phyloP scores from a whole-genome alignment of 1,284 basidiomycete species.

The Malassezia cuniculi region DNA sequence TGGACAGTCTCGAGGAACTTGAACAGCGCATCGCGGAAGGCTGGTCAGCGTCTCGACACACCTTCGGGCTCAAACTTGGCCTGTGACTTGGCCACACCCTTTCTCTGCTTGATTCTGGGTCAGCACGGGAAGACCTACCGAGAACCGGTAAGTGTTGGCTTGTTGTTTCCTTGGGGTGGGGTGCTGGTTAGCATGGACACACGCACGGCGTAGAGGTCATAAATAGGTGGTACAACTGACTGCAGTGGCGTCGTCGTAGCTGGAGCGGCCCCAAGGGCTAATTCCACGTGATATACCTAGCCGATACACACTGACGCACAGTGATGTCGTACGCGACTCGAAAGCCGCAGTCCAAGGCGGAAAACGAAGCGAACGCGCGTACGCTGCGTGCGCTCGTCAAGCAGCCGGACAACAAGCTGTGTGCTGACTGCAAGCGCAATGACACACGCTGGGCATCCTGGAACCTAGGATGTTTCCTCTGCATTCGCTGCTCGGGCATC shows the following conservation, averaged over 20 bases:
- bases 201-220: conserved; percentile 20
- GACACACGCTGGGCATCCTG: conserved; percentile 97
- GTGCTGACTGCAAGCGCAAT: conserved; percentile 47
- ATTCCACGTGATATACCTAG: background rate
- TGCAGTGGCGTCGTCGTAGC: too few relatives aligned
- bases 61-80: conserved; percentile 51
- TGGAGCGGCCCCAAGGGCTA: too few relatives aligned
- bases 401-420: conserved; percentile 78
- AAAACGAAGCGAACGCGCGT: conserved; percentile 40
- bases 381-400: conserved; percentile 35
- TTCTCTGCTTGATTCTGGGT: conserved; percentile 15
- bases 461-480: conserved; percentile 87
- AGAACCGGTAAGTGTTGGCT: conserved; percentile 48
- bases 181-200: conserved; percentile 5
- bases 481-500: conserved; percentile 95
- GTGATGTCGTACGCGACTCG: conserved; percentile 29
- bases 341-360: conserved; percentile 34
- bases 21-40: conserved; percentile 86
- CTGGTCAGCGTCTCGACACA: conserved; percentile 47
- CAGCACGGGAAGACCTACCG: conserved; percentile 16
- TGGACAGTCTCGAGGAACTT: conserved; percentile 80
- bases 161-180: conserved; percentile 23
- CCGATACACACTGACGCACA: background rate
- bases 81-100: conserved; percentile 48
- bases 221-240: background rate